These are phyloP conservation scores for Knufia fluminis DNA, from an alignment of 2,329 filamentous ascomycete genomes.

Conservation along the genomic window DNA sequence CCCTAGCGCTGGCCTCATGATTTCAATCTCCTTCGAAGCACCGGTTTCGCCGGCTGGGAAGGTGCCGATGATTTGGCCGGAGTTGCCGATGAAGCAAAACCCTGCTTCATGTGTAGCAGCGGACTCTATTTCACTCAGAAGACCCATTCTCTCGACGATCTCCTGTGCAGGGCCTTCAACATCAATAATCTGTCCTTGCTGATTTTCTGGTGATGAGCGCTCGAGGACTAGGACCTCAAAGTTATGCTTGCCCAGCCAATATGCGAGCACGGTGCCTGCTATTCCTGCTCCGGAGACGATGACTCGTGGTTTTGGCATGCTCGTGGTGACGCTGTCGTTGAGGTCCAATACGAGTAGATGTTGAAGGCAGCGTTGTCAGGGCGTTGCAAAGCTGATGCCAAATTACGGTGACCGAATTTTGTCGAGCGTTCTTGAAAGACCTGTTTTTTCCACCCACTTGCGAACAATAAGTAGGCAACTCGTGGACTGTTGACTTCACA, in stretches of 20 bases:
- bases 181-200: conserved; percentile 46
- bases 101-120: conserved; percentile 36
- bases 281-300: conserved; percentile 2
- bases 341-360: too few species aligned
- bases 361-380: too few species aligned
- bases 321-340: too few species aligned
- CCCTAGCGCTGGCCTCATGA: conserved; percentile 49
- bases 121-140: conserved; percentile 34
- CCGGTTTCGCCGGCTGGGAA: conserved; percentile 12
- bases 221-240: conserved; percentile 23
- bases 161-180: conserved; percentile 44
- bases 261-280: conserved; percentile 7
- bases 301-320: not conserved
- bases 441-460: too few species aligned
- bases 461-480: too few species aligned
- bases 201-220: conserved; percentile 33
- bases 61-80: conserved; percentile 26
- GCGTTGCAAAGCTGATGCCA: too few species aligned
- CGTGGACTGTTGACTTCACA: too few species aligned
- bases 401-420: too few species aligned
- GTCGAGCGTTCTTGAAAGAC: too few species aligned
- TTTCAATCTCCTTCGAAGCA: conserved; percentile 45
- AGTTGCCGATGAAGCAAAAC: conserved; percentile 34
- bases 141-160: conserved; percentile 44
- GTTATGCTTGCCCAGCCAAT: conserved; percentile 3